Base-by-base conservation (phyloP, 352 stramenopile genomes). In the Phytophthora aleatoria region DNA sequence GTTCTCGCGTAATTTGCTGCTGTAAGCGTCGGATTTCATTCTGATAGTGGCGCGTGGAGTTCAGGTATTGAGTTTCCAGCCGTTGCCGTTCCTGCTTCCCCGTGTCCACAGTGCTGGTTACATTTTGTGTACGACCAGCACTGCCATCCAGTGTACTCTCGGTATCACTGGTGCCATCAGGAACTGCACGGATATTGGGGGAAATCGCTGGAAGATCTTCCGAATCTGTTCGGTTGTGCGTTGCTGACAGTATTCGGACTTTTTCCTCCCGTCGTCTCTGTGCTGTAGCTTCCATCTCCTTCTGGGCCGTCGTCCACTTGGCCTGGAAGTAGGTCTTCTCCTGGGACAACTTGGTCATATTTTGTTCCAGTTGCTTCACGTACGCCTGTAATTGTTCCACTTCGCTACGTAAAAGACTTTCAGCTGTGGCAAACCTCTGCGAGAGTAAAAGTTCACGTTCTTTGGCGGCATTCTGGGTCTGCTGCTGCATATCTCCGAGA, bases 11-110 rank as follows among this genome's bases (percentile, higher is more conserved):
- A 11, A 93, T 63, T 54, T 93, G 82, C 53, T 81, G 69, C 54
- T 89, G 79, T 16, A 93, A 48, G 3, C 85, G 79, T 42, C 74
- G 74, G 52, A 93, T 89, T 57, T 91, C 81, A 28, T 83, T 87
- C 52, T 91, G 79, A 39, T 77, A 85, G 42, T 93, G 85, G 2
- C 76, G 75, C 33, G 60, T 63, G 2, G 77, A 73, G 35, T 79
- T 86, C 28, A 81, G 50, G 10, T 79, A 74, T 35, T 51, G 50
- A 3, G 54, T 44, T 61, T 64, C 55, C n/a, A 59, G 48, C 1
- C 44, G 50, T 38, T 50, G 58, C 2, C 27, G 50, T 36, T 59
- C 55, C 27, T 57, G 65, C 39, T 50, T 66, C 0, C 56, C 45
- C 1, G 24, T 27, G 3, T 69, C 42, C 5, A 38, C 36, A 9